Evolutionary conservation across 305 asterid species (phyloP), one percentile per base, ranked within the genome.

Genomic region (Fraxinus sp.): DNA sequence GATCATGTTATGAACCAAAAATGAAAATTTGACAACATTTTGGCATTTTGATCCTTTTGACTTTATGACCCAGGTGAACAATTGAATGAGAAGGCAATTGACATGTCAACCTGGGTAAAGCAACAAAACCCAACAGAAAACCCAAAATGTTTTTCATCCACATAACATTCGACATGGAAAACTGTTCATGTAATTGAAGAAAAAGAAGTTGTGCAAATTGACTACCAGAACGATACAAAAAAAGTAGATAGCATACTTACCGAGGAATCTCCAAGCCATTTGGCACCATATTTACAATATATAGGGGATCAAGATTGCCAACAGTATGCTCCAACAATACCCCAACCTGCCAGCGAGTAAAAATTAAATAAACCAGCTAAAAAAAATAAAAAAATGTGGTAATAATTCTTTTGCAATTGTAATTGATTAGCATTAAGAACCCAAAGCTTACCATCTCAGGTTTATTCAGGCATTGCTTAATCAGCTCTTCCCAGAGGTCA

Each of bases 401-500:
- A 5, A 78, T 24, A 43, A 35, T 80, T 83, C 70, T 43, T 72
- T 52, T 24, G 66, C 78, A 24, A 7, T 41, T 59, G 74, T 66
- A 82, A 41, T 77, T 73, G 28, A 74, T 75, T 77, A 14, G 75
- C 71, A 80, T 70, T 49, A 13, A 49, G 26, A 77, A 22, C 71
- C 85, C 78, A 79, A 37, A 77, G 84, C 87, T 85, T 89, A 96
- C 99, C 99, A 96, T 93, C 89, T 95, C 99, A 46, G 98, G 98
- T 90, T 93, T 95, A 92, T 95, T 87, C 77, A 96, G 90, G 79
- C 98, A 91, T 84, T 93, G 98, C 83, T 89, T 92, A 75, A 96
- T 95, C 72, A 96, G 89, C 88, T 96, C 98, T 84, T 96, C 99
- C 99, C 99, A 96, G 72, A 96, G 98, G 79, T 95, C 99, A 87